Base-by-base conservation (phyloP, 2,329 filamentous ascomycete species). In the Botrytis tulipae region DNA sequence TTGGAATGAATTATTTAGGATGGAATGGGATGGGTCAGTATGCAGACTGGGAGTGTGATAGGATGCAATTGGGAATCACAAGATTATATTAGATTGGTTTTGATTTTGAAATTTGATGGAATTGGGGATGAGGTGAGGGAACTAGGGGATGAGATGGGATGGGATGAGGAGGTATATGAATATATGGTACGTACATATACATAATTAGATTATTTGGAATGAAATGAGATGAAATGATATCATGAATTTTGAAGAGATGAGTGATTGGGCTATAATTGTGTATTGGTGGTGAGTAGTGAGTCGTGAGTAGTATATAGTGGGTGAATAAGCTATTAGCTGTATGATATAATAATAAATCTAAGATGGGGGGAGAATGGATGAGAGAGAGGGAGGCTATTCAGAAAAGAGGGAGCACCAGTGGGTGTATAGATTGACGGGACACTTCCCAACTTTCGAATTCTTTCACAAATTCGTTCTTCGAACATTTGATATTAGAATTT, bases 171-270 rank as follows among this genome's bases (percentile, higher is more conserved):
- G 14, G 29, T 22, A 22, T 6, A 54, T 54, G 46, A 54, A 29
- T 29, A 29, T 67, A 67, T 16, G 37, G 35, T 67, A 54, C 29
- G 32, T 66, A 46, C n/a, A 46, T 37, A 51, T 40, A 54, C 5
- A 67, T 67, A 67, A 51, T 51, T 37, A 61, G 22, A 61, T 40
- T 37, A 29, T 67, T 67, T 48, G 63, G 48, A 51, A 67, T 51
- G 25, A 25, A 42, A 40, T 7, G 25, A 42, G 6, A 44, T 22
- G 20, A 48, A 4, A 29, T 29, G 35, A 16, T n/a, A 6, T 35
- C 5, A 14, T 54, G 14, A 29, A 29, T 29, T 29, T 3, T n/a
- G 12, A 54, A n/a, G 12, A 5, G 25, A 1, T 54, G n/a, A 29
- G 51, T 18, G 48, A 10, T 16, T 57, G 14, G 14, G 8, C 25